These are phyloP conservation scores for Hirsutella rhossiliensis DNA, from an alignment of 2,329 filamentous ascomycete genomes.

Conservation along the genomic window DNA sequence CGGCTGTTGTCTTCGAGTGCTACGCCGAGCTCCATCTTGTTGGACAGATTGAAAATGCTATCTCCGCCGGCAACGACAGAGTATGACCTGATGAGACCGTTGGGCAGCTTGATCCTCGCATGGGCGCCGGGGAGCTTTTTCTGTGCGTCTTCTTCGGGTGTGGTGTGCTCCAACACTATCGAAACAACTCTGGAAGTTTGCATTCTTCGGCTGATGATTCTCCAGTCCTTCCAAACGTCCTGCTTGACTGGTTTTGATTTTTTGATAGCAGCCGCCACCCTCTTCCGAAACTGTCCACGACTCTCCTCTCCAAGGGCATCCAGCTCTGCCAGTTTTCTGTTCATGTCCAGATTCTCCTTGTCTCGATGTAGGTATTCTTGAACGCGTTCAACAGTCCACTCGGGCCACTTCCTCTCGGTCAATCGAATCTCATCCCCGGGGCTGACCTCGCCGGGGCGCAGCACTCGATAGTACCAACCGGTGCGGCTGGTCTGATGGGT, in stretches of 20 bases:
- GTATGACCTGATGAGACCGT: slow-evolving; percentile 45
- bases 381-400: slow-evolving; percentile 51
- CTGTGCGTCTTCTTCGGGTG: slow-evolving; percentile 16
- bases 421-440: slow-evolving; percentile 45
- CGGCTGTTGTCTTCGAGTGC: slow-evolving; percentile 41
- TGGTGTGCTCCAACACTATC: slow-evolving; percentile 35
- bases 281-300: slow-evolving; percentile 31
- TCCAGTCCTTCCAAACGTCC: slow-evolving; percentile 31
- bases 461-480: slow-evolving; percentile 54
- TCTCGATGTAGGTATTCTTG: slow-evolving; percentile 51
- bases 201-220: slow-evolving; percentile 33
- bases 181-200: slow-evolving; percentile 40
- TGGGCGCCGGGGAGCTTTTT: slow-evolving; percentile 35
- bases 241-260: slow-evolving; percentile 13
- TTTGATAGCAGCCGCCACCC: slow-evolving; percentile 35
- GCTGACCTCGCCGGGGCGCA: slow-evolving; percentile 39
- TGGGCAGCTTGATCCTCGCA: slow-evolving; percentile 42
- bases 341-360: slow-evolving; percentile 36
- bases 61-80: slow-evolving; percentile 35
- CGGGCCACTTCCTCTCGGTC: slow-evolving; percentile 39
- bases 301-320: slow-evolving; percentile 37
- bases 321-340: slow-evolving; percentile 37
- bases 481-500: slow-evolving; percentile 18
- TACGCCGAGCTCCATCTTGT: slow-evolving; percentile 38
- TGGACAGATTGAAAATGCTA: slow-evolving; percentile 20